Evolutionary conservation across 2,329 filamentous ascomycete species (phyloP).

Genomic region (Tolypocladium inflatum): DNA sequence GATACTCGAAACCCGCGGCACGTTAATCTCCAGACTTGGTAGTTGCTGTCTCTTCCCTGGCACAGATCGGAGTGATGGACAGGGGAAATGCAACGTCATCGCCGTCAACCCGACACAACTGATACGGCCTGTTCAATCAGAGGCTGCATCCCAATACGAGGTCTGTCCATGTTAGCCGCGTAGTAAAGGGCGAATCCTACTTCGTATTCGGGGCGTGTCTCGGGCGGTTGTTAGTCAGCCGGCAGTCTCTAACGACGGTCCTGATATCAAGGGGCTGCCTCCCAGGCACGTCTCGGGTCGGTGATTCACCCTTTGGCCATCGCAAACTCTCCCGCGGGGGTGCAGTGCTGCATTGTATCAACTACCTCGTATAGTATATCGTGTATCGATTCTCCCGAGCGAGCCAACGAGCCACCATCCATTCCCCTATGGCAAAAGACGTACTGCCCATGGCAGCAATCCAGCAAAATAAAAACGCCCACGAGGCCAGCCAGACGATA

Average conservation of each 20-base stretch:
- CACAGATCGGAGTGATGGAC: background rate
- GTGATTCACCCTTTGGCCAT: background rate
- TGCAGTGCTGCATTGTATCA: background rate
- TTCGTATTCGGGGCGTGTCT: background rate
- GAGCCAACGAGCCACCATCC: background rate
- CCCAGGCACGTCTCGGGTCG: background rate
- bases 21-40: too few species aligned
- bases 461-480: constrained; percentile 25
- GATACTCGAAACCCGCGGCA: background rate
- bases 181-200: background rate
- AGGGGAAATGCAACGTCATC: background rate
- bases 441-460: background rate
- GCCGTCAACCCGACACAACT: background rate
- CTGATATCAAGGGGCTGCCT: background rate
- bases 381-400: background rate
- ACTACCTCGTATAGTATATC: background rate
- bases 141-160: background rate
- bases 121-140: background rate
- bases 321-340: background rate
- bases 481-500: constrained; percentile 40
- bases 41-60: background rate
- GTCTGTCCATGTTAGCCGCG: background rate
- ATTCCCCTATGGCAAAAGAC: background rate
- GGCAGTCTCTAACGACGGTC: background rate
- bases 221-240: background rate